Conservation (phyloP, 2,329 filamentous ascomycete species). For the Hawksworthiomyces lignivorus region DNA sequence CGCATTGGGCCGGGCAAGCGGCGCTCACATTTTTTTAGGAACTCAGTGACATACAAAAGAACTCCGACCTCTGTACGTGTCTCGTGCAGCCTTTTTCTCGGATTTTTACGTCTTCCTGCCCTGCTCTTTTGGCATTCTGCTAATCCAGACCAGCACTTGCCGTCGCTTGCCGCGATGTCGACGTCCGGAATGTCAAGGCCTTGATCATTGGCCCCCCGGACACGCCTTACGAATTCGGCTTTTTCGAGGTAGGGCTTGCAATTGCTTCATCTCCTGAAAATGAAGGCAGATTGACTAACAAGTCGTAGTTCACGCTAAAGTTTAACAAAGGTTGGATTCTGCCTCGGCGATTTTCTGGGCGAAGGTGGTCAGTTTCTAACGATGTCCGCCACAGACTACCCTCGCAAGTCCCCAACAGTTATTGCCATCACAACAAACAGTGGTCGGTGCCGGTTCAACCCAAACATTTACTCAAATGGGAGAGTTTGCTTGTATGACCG, state of each 20-base stretch:
- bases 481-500: conserved; percentile 79
- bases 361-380: no score
- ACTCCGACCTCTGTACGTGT: conserved; percentile 68
- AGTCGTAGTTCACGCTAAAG: conserved; percentile 60
- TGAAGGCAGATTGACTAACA: neutral
- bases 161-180: conserved; percentile 77
- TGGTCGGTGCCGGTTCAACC: conserved; percentile 87
- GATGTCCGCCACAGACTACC: conserved; percentile 78
- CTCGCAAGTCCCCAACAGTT: conserved; percentile 55
- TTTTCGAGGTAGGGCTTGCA: conserved; percentile 67
- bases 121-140: conserved; percentile 10
- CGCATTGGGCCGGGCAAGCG: conserved; percentile 5
- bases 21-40: conserved; percentile 63
- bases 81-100: neutral
- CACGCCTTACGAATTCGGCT: conserved; percentile 94
- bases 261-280: no score
- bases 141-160: conserved; percentile 56
- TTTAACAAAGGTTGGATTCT: conserved; percentile 77
- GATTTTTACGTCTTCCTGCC: conserved; percentile 12
- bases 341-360: no score
- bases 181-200: conserved; percentile 81
- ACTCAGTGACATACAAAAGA: conserved; percentile 76
- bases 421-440: conserved; percentile 76
- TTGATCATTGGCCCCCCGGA: conserved; percentile 89
- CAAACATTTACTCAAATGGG: conserved; percentile 87